Evolutionary conservation across 2,329 filamentous ascomycete species (phyloP), one percentile per base, ranked within the genome.

Genomic region (Tolypocladium paradoxum): DNA sequence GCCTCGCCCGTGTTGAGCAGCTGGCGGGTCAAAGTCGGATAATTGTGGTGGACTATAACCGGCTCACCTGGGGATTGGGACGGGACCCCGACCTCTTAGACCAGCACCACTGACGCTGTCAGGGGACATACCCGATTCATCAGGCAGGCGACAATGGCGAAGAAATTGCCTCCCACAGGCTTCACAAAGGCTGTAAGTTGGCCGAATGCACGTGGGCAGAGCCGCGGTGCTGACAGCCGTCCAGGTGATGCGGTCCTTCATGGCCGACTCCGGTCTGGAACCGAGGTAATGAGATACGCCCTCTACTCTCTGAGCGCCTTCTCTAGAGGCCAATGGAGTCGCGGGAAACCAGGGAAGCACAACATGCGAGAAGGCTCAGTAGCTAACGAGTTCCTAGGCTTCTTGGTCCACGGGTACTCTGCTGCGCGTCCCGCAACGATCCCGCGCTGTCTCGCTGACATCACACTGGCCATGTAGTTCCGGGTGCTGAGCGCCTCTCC

Each of bases 211-310:
- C 27, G 18, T 16, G 27, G 12, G 31, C 29, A 9, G 16, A 16
- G n/a, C 11, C 3, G 12, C 29, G 34, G 18, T 34, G 2, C 0
- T 3, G 18, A 18, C 24, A 4, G 8, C 12, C 6, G 24, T 12
- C 11, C 54, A 93, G 89, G 89, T 95, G 48, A 80, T 90, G 75
- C 86, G 87, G 67, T 91, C 88, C 2, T 96, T 96, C 69, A 82
- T 88, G 73, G 80, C 81, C 59, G 87, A 89, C 58, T 96, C 90
- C 6, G 91, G 91, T 7, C 73, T 97, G 22, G 92, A 96, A 69
- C 90, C 90, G 67, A 87, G 88, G 91, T 95, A 65, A 51, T 35
- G 33, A 35, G 35, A 31, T 16, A 24, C 9, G 14, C 37, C 29
- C 22, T 3, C n/a, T 20, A 1, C 43, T 27, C 18, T 6, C 33